Evolutionary conservation across 1,284 basidiomycete species (phyloP).

Genomic region (Puccinia polysora): DNA sequence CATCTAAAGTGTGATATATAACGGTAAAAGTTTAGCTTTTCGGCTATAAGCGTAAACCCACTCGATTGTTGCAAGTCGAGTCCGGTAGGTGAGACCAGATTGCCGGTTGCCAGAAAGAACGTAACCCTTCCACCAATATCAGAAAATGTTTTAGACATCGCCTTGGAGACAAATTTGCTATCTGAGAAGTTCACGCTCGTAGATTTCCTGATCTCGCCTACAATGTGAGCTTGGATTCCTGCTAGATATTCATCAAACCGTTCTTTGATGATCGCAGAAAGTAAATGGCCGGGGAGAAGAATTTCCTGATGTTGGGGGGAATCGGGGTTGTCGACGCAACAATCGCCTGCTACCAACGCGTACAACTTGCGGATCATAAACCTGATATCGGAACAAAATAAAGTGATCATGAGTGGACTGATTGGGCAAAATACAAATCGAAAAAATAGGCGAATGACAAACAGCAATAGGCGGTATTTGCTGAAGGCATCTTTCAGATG

Average conservation of each 20-base stretch:
- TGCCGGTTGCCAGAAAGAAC: constrained; percentile 96
- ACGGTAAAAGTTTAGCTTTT: constrained; percentile 97
- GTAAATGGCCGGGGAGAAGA: constrained; percentile 84
- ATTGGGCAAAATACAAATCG: neutral
- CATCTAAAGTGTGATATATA: constrained; percentile 98
- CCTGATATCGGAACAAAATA: constrained; percentile 55
- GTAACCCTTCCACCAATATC: constrained; percentile 85
- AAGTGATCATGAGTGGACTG: neutral
- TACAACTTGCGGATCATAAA: constrained; percentile 98
- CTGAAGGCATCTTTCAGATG: constrained; percentile 85
- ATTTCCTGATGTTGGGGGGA: constrained; percentile 99
- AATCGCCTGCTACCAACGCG: constrained; percentile 81
- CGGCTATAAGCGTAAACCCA: constrained; percentile 96
- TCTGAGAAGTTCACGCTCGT: constrained; percentile 79
- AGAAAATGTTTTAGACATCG: constrained; percentile 73
- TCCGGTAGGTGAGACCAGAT: constrained; percentile 87
- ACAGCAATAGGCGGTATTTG: constrained; percentile 95
- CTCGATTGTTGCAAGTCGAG: constrained; percentile 95
- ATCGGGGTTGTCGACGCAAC: constrained; percentile 93
- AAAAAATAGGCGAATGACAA: constrained; percentile 52
- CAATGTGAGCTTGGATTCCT: constrained; percentile 68
- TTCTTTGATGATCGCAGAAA: constrained; percentile 98
- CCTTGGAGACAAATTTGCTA: constrained; percentile 74
- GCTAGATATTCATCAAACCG: constrained; percentile 84
- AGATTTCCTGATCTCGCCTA: constrained; percentile 68